Conservation (phyloP, 192 early-diverging fungal species). For the Entrophospora sp. region DNA sequence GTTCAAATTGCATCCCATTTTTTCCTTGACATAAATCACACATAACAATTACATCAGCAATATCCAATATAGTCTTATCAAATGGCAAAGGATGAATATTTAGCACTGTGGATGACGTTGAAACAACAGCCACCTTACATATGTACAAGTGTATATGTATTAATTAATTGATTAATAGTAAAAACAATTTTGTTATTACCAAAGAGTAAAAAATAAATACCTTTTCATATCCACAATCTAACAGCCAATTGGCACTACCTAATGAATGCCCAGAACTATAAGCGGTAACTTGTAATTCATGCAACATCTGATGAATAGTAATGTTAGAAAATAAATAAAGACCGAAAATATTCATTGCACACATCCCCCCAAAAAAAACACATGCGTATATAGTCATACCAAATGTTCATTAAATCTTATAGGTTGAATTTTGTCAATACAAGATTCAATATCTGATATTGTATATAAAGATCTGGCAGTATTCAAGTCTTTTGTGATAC, state of each 20-base stretch:
- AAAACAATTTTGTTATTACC: not conserved
- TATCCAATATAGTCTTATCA: slow-evolving; percentile 32
- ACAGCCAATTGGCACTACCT: slow-evolving; percentile 64
- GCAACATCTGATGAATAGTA: slow-evolving; percentile 22
- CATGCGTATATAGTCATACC: slow-evolving; percentile 22
- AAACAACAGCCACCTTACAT: slow-evolving; percentile 34
- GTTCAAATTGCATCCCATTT: slow-evolving; percentile 27
- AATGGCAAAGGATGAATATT: slow-evolving; percentile 43
- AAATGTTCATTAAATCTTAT: slow-evolving; percentile 47
- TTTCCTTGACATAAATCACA: slow-evolving; percentile 30
- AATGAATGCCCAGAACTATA: slow-evolving; percentile 69
- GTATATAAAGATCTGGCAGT: slow-evolving; percentile 40
- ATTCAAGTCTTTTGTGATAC: not conserved
- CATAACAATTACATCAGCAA: slow-evolving; percentile 34
- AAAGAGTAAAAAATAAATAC: slow-evolving; percentile 19
- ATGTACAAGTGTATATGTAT: too few relatives aligned
- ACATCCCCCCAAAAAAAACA: not conserved
- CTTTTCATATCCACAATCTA: slow-evolving; percentile 53
- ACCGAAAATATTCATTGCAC: too few relatives aligned
- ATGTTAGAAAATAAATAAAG: slow-evolving; percentile 17
- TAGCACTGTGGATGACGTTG: slow-evolving; percentile 33
- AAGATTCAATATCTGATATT: slow-evolving; percentile 43
- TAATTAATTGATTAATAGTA: not conserved
- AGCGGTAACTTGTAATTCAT: slow-evolving; percentile 39
- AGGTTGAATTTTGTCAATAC: slow-evolving; percentile 50